These are phyloP conservation scores for Sugiyamaella sp. DNA, from an alignment of 1,139 yeast species.

Conservation along the genomic window DNA sequence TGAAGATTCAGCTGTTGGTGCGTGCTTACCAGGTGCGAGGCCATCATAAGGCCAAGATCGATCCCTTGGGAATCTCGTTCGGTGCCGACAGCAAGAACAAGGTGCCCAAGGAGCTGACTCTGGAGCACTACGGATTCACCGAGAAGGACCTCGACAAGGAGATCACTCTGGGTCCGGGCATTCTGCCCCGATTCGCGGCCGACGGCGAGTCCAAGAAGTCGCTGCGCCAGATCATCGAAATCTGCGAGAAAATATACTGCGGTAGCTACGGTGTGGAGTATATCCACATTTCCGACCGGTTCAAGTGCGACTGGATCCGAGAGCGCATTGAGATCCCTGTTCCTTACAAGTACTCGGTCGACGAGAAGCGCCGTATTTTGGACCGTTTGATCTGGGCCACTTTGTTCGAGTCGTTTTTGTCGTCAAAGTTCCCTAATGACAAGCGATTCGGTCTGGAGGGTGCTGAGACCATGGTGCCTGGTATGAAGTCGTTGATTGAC, in stretches of 20 bases:
- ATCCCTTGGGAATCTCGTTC: slow-evolving; percentile 87
- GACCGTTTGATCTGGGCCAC: slow-evolving; percentile 98
- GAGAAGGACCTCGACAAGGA: slow-evolving; percentile 81
- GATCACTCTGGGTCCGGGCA: slow-evolving; percentile 96
- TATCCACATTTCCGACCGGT: slow-evolving; percentile 94
- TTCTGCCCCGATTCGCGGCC: slow-evolving; percentile 82
- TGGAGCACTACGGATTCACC: slow-evolving; percentile 89
- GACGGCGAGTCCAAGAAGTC: slow-evolving; percentile 62
- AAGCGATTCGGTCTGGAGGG: slow-evolving; percentile 99
- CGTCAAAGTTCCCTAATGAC: slow-evolving; percentile 97
- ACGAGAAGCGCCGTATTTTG: slow-evolving; percentile 93
- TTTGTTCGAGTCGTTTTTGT: slow-evolving; percentile 86
- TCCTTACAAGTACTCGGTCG: slow-evolving; percentile 81
- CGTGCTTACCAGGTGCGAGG: slow-evolving; percentile 99
- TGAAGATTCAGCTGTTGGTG: slow-evolving; percentile 93
- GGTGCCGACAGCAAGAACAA: slow-evolving; percentile 58
- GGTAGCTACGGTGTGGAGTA: slow-evolving; percentile 90
- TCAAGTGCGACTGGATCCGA: slow-evolving; percentile 97
- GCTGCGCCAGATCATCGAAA: slow-evolving; percentile 72
- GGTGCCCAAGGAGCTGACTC: slow-evolving; percentile 82
- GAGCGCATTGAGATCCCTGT: slow-evolving; percentile 91
- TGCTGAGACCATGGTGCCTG: slow-evolving; percentile 95
- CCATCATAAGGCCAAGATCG: slow-evolving; percentile 92
- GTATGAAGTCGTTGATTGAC: slow-evolving; percentile 94
- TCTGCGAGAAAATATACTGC: slow-evolving; percentile 87